Percentiles rank a stretch among this genome's conserved stretches.
Conservation (phyloP, 176 grass and related monocot genomes). For the Phragmites australis region DNA sequence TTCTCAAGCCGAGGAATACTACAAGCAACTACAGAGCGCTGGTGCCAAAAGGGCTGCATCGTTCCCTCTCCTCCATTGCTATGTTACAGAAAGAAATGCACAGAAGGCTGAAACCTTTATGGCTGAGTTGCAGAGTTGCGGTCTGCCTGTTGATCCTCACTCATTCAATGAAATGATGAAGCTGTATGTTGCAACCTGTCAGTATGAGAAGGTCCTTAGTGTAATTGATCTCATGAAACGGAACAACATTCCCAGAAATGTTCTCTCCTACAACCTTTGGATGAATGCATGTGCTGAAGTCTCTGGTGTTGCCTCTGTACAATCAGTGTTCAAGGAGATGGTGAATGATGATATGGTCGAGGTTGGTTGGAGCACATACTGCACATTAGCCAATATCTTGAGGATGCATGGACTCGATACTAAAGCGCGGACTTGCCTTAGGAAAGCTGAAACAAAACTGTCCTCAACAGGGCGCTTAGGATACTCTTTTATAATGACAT, state of each 20-base stretch:
- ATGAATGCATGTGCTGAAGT: conserved; percentile 57
- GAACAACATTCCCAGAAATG: conserved; percentile 60
- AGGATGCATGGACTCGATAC: conserved; percentile 43
- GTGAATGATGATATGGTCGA: conserved; percentile 56
- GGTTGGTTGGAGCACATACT: conserved; percentile 92
- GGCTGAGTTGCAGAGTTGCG: conserved; percentile 65
- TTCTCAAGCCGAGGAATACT: conserved; percentile 71
- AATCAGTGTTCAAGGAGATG: conserved; percentile 69
- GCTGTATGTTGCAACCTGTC: conserved; percentile 60
- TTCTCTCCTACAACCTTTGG: conserved; percentile 81
- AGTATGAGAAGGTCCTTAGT: conserved; percentile 48
- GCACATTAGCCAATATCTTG: conserved; percentile 69
- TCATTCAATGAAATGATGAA: conserved; percentile 88
- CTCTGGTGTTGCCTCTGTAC: conserved; percentile 50
- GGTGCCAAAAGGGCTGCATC: conserved; percentile 70
- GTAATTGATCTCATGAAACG: conserved; percentile 69
- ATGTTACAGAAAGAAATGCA: conserved; percentile 67
- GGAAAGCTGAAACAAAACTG: conserved; percentile 70
- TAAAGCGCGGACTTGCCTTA: conserved; percentile 57
- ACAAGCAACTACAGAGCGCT: conserved; percentile 45
- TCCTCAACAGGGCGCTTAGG: conserved; percentile 58
- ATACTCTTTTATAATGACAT: conserved; percentile 82
- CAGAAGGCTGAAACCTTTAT: conserved; percentile 72
- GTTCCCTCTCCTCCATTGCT: conserved; percentile 69
- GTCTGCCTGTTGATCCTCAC: conserved; percentile 66